Evolutionary conservation across 164 flowering plant species (phyloP).

Genomic region (Vitis rotundifolia): DNA sequence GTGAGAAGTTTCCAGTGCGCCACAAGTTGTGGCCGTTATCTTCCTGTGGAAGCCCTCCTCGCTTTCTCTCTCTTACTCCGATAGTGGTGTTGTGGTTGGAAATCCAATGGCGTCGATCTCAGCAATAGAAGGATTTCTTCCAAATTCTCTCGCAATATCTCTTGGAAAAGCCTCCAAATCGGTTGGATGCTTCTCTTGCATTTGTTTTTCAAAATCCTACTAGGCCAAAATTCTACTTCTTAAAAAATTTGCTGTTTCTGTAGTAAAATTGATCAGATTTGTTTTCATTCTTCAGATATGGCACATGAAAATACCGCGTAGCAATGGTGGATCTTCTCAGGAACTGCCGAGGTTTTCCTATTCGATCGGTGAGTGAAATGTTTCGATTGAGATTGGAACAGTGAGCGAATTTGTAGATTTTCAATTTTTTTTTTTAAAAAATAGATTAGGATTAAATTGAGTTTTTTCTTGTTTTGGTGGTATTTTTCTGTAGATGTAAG

Average conservation of each 20-base stretch:
- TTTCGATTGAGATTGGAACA: too few relatives aligned
- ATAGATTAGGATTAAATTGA: neutral
- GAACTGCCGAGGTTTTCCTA: neutral
- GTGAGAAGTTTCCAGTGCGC: neutral
- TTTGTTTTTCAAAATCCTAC: too few relatives aligned
- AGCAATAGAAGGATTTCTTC: conserved; percentile 23
- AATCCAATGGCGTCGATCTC: conserved; percentile 41
- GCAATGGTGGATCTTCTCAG: conserved; percentile 1
- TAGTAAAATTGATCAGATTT: too few relatives aligned
- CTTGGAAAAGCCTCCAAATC: conserved; percentile 7
- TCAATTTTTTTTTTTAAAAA: neutral
- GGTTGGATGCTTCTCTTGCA: neutral
- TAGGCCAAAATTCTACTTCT: too few relatives aligned
- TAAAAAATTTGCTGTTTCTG: too few relatives aligned
- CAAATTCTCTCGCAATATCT: conserved; percentile 7
- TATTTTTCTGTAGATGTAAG: conserved; percentile 6
- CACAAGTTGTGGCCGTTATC: conserved; percentile 43
- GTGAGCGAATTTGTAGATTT: neutral
- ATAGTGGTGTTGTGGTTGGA: too few relatives aligned
- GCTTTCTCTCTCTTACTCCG: conserved; percentile 2
- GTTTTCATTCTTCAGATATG: conserved; percentile 17
- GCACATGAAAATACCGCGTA: neutral
- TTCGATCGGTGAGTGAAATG: neutral
- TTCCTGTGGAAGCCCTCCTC: conserved; percentile 36
- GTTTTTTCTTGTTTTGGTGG: neutral